These are phyloP conservation scores for Achlya hypogyna DNA, from an alignment of 352 stramenopile genomes.

Conservation along the genomic window DNA sequence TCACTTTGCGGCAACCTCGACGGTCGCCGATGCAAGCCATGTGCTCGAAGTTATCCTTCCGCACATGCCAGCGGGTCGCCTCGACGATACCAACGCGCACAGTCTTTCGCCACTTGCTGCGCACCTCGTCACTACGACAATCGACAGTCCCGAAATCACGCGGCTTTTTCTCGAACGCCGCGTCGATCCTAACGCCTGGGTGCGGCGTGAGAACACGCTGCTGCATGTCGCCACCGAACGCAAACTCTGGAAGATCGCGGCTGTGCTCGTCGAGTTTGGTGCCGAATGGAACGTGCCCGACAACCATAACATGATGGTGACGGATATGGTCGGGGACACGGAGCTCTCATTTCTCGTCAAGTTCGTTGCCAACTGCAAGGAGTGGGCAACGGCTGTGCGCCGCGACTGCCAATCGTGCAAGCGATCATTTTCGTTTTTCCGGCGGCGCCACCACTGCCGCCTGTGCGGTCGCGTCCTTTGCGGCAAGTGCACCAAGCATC, in stretches of 20 bases:
- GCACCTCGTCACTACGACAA: slow-evolving; percentile 58
- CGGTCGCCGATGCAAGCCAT: slow-evolving; percentile 23
- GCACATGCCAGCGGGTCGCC: slow-evolving; percentile 30
- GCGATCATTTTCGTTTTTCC: slow-evolving; percentile 52
- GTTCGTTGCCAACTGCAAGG: slow-evolving; percentile 58
- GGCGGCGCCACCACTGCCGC: slow-evolving; percentile 71
- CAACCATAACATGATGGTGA: slow-evolving; percentile 55
- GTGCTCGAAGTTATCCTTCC: slow-evolving; percentile 55
- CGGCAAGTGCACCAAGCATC: slow-evolving; percentile 67
- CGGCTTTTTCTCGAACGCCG: slow-evolving; percentile 66
- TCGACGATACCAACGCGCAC: slow-evolving; percentile 54
- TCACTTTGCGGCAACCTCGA: slow-evolving; percentile 66
- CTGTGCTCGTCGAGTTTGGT: slow-evolving; percentile 46
- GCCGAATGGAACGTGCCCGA: slow-evolving; percentile 70
- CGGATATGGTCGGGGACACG: slow-evolving; percentile 57
- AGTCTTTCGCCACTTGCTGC: slow-evolving; percentile 72
- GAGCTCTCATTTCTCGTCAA: slow-evolving; percentile 72
- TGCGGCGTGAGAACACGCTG: slow-evolving; percentile 60
- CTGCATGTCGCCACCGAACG: slow-evolving; percentile 72
- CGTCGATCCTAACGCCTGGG: slow-evolving; percentile 64
- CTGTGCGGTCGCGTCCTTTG: slow-evolving; percentile 79
- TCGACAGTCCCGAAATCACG: slow-evolving; percentile 59
- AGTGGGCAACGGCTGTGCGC: slow-evolving; percentile 62
- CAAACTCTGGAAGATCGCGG: slow-evolving; percentile 64
- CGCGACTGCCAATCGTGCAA: slow-evolving; percentile 67